A percentile compares a stretch with the other conserved stretches of the same genome.
These are phyloP conservation scores for Chaetomium cochliodes DNA, from an alignment of 495 filamentous ascomycete genomes.

Conservation along the genomic window DNA sequence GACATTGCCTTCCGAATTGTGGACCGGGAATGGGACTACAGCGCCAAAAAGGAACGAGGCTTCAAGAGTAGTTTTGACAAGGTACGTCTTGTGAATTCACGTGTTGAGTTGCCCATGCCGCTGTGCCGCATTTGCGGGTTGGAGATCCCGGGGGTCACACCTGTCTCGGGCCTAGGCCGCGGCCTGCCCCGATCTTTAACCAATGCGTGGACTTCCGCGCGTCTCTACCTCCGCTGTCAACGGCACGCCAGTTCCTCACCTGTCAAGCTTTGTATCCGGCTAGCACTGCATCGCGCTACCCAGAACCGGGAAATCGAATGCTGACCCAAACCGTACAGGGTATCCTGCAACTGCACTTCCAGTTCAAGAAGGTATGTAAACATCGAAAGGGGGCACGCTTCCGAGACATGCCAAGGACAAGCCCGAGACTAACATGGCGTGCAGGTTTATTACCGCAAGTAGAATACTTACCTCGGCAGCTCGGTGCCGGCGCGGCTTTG, in stretches of 20 bases:
- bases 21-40: conserved; percentile 99
- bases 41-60: conserved; percentile 88
- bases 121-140: conserved; percentile 11
- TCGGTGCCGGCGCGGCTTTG: conserved; percentile 8
- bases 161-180: conserved; percentile 17
- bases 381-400: too few species aligned
- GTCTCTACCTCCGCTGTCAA: conserved; percentile 7
- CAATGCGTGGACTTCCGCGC: conserved; percentile 17
- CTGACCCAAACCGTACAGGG: conserved; percentile 56
- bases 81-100: conserved; percentile 53
- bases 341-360: conserved; percentile 95
- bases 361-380: conserved; percentile 76
- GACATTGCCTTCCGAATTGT: conserved; percentile 98
- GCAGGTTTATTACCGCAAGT: conserved; percentile 69
- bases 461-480: conserved; percentile 19
- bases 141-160: conserved; percentile 11
- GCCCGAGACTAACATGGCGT: conserved; percentile 41
- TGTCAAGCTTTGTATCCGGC: conserved; percentile 16
- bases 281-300: background rate
- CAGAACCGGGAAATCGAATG: background rate
- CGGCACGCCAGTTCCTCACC: background rate
- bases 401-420: background rate
- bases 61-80: conserved; percentile 98
- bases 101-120: conserved; percentile 20
- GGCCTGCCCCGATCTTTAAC: conserved; percentile 17